These are phyloP conservation scores for Lavandula angustifolia DNA, from an alignment of 257 asterid genomes.

Conservation along the genomic window DNA sequence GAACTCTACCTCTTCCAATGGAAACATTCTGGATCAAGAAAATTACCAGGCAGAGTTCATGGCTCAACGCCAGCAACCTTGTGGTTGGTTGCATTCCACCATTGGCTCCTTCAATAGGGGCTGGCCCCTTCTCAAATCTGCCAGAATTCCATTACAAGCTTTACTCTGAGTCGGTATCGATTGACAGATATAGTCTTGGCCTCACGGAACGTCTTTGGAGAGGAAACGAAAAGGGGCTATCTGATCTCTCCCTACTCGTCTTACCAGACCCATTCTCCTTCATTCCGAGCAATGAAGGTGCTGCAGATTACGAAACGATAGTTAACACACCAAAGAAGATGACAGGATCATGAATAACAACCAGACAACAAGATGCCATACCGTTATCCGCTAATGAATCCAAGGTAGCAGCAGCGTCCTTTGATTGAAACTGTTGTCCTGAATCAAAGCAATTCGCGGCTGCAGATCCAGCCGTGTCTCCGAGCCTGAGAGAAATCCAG, in stretches of 20 bases:
- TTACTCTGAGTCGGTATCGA: slow-evolving; percentile 90
- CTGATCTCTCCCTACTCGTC: slow-evolving; percentile 77
- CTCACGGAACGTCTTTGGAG: slow-evolving; percentile 96
- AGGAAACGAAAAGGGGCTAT: slow-evolving; percentile 83
- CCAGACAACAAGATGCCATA: slow-evolving; percentile 22
- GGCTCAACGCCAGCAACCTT: slow-evolving; percentile 34
- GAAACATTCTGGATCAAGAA: slow-evolving; percentile 31
- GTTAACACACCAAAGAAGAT: slow-evolving; percentile 5
- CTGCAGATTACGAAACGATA: slow-evolving; percentile 43
- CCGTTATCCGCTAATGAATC: slow-evolving; percentile 68
- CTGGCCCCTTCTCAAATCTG: slow-evolving; percentile 20
- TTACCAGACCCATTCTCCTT: slow-evolving; percentile 54
- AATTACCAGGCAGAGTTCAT: slow-evolving; percentile 26
- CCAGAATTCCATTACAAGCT: slow-evolving; percentile 1
- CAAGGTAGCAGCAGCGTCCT: slow-evolving; percentile 48
- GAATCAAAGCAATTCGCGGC: slow-evolving; percentile 48
- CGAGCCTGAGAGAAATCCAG: slow-evolving; percentile 94
- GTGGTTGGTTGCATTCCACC: slow-evolving; percentile 1
- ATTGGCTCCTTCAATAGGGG: slow-evolving; percentile 25
- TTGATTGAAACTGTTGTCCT: slow-evolving; percentile 52
- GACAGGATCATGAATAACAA: no score
- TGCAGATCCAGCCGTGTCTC: slow-evolving; percentile 51
- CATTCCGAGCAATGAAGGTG: slow-evolving; percentile 71
- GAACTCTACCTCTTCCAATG: slow-evolving; percentile 20
- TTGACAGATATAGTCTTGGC: slow-evolving; percentile 76